Evolutionary conservation across 2,329 filamentous ascomycete species (phyloP).

Genomic region (Fusarium sp.): DNA sequence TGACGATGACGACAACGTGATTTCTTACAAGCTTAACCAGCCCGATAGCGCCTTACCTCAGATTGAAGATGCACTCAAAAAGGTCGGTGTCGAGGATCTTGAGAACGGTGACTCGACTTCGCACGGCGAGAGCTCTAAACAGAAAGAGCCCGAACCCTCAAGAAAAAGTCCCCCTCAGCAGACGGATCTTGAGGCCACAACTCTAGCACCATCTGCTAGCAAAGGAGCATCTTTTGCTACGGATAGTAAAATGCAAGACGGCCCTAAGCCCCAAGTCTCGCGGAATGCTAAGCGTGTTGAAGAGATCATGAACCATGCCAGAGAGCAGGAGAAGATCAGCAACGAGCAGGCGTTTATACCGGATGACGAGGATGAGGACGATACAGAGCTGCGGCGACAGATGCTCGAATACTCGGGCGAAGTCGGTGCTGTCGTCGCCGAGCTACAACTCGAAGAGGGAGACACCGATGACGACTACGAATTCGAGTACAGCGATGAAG

Average conservation of each 20-base stretch:
- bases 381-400: constrained; percentile 83
- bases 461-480: constrained; percentile 69
- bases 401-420: constrained; percentile 96
- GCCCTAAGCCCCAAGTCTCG: constrained; percentile 55
- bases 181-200: constrained; percentile 12
- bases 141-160: constrained; percentile 10
- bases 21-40: constrained; percentile 76
- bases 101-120: constrained; percentile 26
- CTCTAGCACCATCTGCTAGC: constrained; percentile 51
- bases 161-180: constrained; percentile 4
- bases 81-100: constrained; percentile 78
- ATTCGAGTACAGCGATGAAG: constrained; percentile 68
- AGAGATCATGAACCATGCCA: constrained; percentile 70
- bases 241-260: constrained; percentile 68
- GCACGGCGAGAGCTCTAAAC: constrained; percentile 5
- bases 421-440: constrained; percentile 91
- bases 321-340: constrained; percentile 66
- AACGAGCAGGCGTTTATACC: constrained; percentile 71
- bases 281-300: constrained; percentile 66
- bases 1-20: constrained; percentile 89
- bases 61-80: constrained; percentile 80
- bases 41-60: constrained; percentile 78
- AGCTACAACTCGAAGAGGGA: constrained; percentile 85
- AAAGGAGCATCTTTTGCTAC: constrained; percentile 76
- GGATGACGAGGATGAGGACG: constrained; percentile 82